Conservation (phyloP, 768 basidiomycete genomes). For the Artomyces pyxidatus region DNA sequence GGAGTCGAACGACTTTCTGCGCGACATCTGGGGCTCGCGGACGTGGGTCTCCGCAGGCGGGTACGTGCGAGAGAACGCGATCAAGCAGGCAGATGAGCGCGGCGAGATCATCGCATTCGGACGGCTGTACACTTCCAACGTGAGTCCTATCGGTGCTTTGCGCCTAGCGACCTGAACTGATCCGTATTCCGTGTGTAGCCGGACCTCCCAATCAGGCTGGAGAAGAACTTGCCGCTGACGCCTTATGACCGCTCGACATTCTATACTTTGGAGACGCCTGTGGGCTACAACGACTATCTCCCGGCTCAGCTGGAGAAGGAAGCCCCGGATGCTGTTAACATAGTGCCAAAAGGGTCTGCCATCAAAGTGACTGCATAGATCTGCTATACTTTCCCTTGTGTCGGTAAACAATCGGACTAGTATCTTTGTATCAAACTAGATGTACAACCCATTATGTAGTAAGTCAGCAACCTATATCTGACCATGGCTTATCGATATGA, state of each 20-base stretch:
- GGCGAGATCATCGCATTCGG: slow-evolving; percentile 30
- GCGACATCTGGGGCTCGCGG: slow-evolving; percentile 36
- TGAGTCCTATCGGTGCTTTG: slow-evolving; percentile 18
- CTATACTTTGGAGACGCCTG: slow-evolving; percentile 8
- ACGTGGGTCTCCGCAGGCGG: slow-evolving; percentile 37
- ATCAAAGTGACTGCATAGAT: no score
- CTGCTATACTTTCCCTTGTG: no score
- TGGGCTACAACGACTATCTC: slow-evolving; percentile 29
- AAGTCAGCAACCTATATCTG: no score
- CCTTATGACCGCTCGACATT: slow-evolving; percentile 18
- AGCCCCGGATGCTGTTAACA: no score
- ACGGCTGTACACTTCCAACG: slow-evolving; percentile 26
- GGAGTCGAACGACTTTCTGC: slow-evolving; percentile 36
- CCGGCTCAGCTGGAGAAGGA: no score
- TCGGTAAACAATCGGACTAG: no score
- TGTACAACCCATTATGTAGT: no score
- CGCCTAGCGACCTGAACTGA: background rate
- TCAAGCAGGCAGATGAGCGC: slow-evolving; percentile 27
- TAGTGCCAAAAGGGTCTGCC: no score
- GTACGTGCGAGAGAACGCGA: slow-evolving; percentile 32
- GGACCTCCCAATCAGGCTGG: slow-evolving; percentile 23
- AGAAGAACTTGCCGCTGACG: slow-evolving; percentile 21
- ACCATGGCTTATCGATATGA: no score
- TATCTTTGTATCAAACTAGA: no score
- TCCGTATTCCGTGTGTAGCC: slow-evolving; percentile 19